These are phyloP conservation scores for Tetragonia tetragonoides DNA, from an alignment of 148 eudicot genomes.

Conservation along the genomic window DNA sequence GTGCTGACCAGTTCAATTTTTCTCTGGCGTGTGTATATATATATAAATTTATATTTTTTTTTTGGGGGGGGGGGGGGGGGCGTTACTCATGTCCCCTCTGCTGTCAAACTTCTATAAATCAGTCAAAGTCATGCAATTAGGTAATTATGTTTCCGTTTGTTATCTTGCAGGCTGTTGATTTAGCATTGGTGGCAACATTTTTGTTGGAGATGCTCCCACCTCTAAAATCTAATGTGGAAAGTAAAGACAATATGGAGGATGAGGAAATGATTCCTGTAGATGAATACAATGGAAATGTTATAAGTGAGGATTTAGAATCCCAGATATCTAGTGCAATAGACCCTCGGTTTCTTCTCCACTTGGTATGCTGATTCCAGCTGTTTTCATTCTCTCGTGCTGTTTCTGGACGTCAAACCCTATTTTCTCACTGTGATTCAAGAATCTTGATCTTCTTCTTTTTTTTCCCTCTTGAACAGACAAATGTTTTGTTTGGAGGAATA, in stretches of 20 bases:
- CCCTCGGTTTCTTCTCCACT: constrained; percentile 78
- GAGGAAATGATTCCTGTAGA: constrained; percentile 71
- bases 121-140: not conserved
- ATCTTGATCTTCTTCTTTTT: constrained; percentile 15
- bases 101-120: not conserved
- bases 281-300: constrained; percentile 35
- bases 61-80: too few relatives aligned
- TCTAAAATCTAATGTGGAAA: constrained; percentile 44
- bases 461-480: constrained; percentile 52
- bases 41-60: too few relatives aligned
- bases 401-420: not conserved
- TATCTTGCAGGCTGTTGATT: constrained; percentile 70
- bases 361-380: constrained; percentile 47
- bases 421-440: not conserved
- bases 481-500: constrained; percentile 67
- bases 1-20: not conserved
- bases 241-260: constrained; percentile 67
- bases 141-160: constrained; percentile 9
- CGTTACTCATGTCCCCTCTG: not conserved
- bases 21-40: too few relatives aligned
- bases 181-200: constrained; percentile 71
- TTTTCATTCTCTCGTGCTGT: not conserved
- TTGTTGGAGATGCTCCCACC: constrained; percentile 85
- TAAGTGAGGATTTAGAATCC: constrained; percentile 57
- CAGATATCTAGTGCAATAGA: constrained; percentile 78